Evolutionary conservation across 495 filamentous ascomycete genomes (phyloP), one percentile per base, ranked within the genome.

Genomic region (Chaetomium cochliodes): DNA sequence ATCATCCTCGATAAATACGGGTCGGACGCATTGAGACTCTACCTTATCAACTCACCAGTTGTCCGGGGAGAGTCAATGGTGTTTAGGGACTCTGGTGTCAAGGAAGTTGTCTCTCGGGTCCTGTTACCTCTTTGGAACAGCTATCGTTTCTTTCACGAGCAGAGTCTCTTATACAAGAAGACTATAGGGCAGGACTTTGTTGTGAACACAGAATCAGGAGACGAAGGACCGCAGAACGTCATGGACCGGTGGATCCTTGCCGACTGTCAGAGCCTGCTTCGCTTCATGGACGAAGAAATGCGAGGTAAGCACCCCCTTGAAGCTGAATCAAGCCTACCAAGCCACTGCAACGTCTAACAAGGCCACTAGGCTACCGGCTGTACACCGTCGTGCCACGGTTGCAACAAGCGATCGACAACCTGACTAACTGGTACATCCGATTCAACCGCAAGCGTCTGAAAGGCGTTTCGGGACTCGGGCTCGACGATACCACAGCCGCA

Each of bases 401-500:
- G 3, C 20, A 42, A 8, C 54, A 57, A 42, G 30, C 6, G 33
- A 57, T 57, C 20, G 54, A 57, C 54, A 57, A 57, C 33, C 37
- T 57, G n/a, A 57, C 54, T n/a, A 57, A 57, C 54, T 57, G 54
- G 54, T 57, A 39, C 54, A 57, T 57, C 6, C 54, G 54, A 30
- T 57, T 57, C 54, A 57, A 57, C 54, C 54, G 54, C 54, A 57
- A 57, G n/a, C 33, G 37, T 9, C 54, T 57, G 33, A 57, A 57
- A 22, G 54, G 54, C 54, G 33, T 25, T 20, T 30, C 54, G 8
- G 37, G 20, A 1, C 28, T 30, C 28, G 54, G 37, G 8, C n/a
- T 96, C 28, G 92, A 41, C 39, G 92, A 96, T 70, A 96, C 92
- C 28, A 75, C 86, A 50, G 88, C 92, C 73, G 92, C 92, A 15